Base-by-base conservation (phyloP, 176 grass and related monocot genomes). In the Juncus inflexus region DNA sequence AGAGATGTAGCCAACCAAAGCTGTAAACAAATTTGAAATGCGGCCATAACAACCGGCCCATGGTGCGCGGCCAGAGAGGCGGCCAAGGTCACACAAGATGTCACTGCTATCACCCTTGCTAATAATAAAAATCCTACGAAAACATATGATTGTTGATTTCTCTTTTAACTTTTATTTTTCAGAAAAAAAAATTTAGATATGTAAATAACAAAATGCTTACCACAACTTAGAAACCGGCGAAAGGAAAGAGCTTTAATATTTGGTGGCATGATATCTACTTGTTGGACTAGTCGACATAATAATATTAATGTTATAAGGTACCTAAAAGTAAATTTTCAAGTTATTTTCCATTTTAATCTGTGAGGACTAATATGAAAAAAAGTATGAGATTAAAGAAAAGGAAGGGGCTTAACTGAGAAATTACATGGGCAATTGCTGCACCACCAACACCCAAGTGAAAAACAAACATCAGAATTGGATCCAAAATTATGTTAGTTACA, bases 391-490 rank as follows among this genome's bases (percentile, higher is more conserved):
- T 35, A 36, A 57, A n/a, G 35, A 64, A 4, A 73, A 52, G 66
- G 9, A 55, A 61, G 66, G 62, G 9, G 63, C 91, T 42, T 85
- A 28, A 96, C 91, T 96, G 91, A 87, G 91, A 96, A 80, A 90
- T 75, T 78, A 96, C 91, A 96, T 96, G 91, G 71, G 91, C 81
- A 74, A 96, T 83, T 42, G 91, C 91, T n/a, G 87, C 91, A 60
- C 91, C 91, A 65, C 79, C 69, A 52, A 90, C 87, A 77, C 91
- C 91, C 79, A 87, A 78, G 2, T 76, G 76, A 78, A 96, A 87
- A 49, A 83, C 41, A 83, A 96, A 96, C 42, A 96, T 96, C 86
- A 96, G 86, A 76, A 96, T 82, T 35, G 91, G 86, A 40, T 96
- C 91, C 77, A 96, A 85, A 65, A 90, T 66, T 42, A 96, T 85